Base-by-base conservation (phyloP, 306 rosid genomes). In the Casuarina equisetifolia region DNA sequence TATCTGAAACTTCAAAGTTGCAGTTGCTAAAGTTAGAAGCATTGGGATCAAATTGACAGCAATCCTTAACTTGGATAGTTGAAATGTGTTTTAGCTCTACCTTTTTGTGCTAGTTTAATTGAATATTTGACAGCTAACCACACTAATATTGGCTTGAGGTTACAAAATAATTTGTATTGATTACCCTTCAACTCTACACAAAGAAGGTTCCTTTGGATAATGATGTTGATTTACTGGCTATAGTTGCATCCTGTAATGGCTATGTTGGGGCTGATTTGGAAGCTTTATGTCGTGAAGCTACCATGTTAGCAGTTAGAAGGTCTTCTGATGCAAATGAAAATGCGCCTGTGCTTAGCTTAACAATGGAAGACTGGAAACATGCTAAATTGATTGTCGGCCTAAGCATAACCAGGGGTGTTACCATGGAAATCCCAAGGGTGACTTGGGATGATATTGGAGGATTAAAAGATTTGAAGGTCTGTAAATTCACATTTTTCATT, bases 381-480 rank as follows among this genome's bases (percentile, higher is more conserved):
- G 98, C 97, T 36, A 88, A 80, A 77, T 84, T 87, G 53, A 81
- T 84, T 35, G 92, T 92, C 80, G 82, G 90, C 59, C 96, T 97
- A 68, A 95, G 98, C 85, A 91, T 95, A 80, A 95, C 97, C 39
- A 92, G 97, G 87, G 95, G 98, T 72, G 89, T 91, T 52, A 85
- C 97, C 9, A 90, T 85, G 77, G 97, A 95, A 84, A 83, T 95
- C 84, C 98, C 97, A 44, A 87, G 87, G 58, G 93, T 95, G 78
- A 89, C 93, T 12, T 92, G 98, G 97, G 95, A 92, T 43, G 97
- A 95, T 74, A 91, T 89, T 49, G 98, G 98, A 46, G 98, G 98
- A 70, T 79, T 95, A 73, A 86, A 82, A 84, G 97, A 89, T 42
- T 73, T 95, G 66, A 95, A 95, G 96, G 98, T 94, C 57, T 76